Percentiles rank a stretch among this genome's conserved stretches.
Conservation (phyloP, 352 stramenopile species). For the Phytophthora boehmeriae region DNA sequence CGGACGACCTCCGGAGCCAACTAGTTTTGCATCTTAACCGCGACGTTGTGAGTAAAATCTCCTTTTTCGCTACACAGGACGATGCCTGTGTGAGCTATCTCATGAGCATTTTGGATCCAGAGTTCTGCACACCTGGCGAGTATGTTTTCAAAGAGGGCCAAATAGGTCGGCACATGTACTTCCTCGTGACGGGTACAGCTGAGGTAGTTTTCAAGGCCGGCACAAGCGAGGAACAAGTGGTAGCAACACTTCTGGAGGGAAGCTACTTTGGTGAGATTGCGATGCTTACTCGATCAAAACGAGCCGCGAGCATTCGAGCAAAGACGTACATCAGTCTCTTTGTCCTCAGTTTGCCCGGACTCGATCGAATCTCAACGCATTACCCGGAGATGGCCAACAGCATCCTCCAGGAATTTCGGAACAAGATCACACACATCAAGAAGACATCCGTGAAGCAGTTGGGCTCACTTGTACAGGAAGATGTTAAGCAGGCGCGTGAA, state of each 20-base stretch:
- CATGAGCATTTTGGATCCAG: constrained; percentile 78
- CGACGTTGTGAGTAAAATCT: constrained; percentile 84
- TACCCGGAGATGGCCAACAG: constrained; percentile 84
- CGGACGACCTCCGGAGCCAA: constrained; percentile 76
- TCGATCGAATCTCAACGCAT: constrained; percentile 75
- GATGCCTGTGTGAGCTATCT: constrained; percentile 84
- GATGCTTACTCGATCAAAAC: constrained; percentile 82
- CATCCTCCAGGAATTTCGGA: constrained; percentile 76
- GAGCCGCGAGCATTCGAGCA: constrained; percentile 76
- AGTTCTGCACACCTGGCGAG: constrained; percentile 81
- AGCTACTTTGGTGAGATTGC: constrained; percentile 86
- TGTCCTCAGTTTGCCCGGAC: constrained; percentile 70
- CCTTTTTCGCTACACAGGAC: constrained; percentile 80
- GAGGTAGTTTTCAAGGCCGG: constrained; percentile 75
- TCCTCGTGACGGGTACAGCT: constrained; percentile 74
- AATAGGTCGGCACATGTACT: constrained; percentile 85
- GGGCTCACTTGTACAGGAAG: constrained; percentile 37
- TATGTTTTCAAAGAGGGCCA: constrained; percentile 88
- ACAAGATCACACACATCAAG: constrained; percentile 86
- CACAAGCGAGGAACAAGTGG: constrained; percentile 55
- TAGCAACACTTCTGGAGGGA: constrained; percentile 68
- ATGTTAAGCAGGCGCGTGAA: constrained; percentile 39
- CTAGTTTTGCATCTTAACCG: constrained; percentile 81
- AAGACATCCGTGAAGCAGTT: constrained; percentile 46
- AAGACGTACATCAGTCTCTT: constrained; percentile 84